Percentiles rank a stretch among this genome's conserved stretches.
These are phyloP conservation scores for Hypoxylon perforatum DNA, from an alignment of 495 filamentous ascomycete species.

Conservation along the genomic window DNA sequence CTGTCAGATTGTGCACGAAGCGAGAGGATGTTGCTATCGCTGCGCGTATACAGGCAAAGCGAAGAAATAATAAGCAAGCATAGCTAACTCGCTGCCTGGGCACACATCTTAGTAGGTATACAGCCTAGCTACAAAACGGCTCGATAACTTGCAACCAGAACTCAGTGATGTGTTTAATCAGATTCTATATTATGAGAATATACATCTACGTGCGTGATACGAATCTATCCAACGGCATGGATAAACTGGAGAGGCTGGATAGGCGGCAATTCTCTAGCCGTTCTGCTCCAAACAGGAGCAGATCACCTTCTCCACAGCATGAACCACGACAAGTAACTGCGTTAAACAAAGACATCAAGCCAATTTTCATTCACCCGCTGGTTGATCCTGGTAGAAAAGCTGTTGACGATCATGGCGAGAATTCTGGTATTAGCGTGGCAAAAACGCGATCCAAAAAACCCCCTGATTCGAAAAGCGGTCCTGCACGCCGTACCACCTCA, in stretches of 20 bases:
- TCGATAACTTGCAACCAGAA: neutral
- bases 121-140: conserved; percentile 11
- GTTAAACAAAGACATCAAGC: too few species aligned
- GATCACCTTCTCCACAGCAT: neutral
- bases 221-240: conserved; percentile 1
- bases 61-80: conserved; percentile 14
- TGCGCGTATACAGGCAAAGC: too few species aligned
- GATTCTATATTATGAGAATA: neutral
- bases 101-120: conserved; percentile 5
- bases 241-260: too few species aligned
- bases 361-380: conserved; percentile 29
- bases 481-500: too few species aligned
- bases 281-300: neutral
- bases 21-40: too few species aligned
- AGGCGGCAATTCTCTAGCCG: neutral
- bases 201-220: neutral
- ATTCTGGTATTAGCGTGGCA: neutral
- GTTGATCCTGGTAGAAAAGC: conserved; percentile 3
- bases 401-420: conserved; percentile 5
- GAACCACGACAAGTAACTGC: conserved; percentile 16
- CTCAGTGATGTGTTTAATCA: neutral
- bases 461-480: too few species aligned
- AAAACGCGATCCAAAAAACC: neutral
- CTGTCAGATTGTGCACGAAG: too few species aligned
- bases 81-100: neutral